phyloP scores from a whole-genome alignment of 108 stramenopile species.

The Pseudonitzschia multistriata region DNA sequence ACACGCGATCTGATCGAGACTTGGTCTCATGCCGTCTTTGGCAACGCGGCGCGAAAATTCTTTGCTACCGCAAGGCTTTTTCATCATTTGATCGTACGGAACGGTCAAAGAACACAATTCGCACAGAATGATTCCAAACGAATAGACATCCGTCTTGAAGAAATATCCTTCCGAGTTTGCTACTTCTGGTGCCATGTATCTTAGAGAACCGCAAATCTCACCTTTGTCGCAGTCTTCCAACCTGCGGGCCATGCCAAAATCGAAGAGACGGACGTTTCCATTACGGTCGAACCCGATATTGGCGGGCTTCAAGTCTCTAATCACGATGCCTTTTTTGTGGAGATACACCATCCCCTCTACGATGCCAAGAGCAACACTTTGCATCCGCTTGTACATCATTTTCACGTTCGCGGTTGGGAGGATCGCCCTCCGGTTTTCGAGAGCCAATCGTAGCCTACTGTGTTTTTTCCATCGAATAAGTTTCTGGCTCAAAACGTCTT shows the following conservation, averaged over 20 bases:
- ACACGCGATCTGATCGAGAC: slow-evolving; percentile 15
- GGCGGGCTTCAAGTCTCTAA: slow-evolving; percentile 58
- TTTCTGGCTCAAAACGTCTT: slow-evolving; percentile 38
- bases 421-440: neutral
- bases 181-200: slow-evolving; percentile 61
- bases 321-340: slow-evolving; percentile 34
- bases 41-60: slow-evolving; percentile 18
- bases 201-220: slow-evolving; percentile 34
- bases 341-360: slow-evolving; percentile 50
- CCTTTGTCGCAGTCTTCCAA: slow-evolving; percentile 19
- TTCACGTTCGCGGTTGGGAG: neutral
- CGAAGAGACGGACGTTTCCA: slow-evolving; percentile 42
- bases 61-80: neutral
- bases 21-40: slow-evolving; percentile 3
- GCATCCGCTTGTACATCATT: slow-evolving; percentile 2
- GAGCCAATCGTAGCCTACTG: neutral
- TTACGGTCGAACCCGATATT: slow-evolving; percentile 48
- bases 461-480: slow-evolving; percentile 32
- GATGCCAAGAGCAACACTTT: slow-evolving; percentile 32
- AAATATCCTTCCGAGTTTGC: slow-evolving; percentile 28
- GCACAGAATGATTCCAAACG: slow-evolving; percentile 47
- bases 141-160: slow-evolving; percentile 50
- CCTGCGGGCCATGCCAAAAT: slow-evolving; percentile 56
- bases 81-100: slow-evolving; percentile 30
- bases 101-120: slow-evolving; percentile 37